Percentiles rank a stretch among this genome's conserved stretches.
These are phyloP conservation scores for Ceratocystiopsis sp. DNA, from an alignment of 2,329 filamentous ascomycete species.

Conservation along the genomic window DNA sequence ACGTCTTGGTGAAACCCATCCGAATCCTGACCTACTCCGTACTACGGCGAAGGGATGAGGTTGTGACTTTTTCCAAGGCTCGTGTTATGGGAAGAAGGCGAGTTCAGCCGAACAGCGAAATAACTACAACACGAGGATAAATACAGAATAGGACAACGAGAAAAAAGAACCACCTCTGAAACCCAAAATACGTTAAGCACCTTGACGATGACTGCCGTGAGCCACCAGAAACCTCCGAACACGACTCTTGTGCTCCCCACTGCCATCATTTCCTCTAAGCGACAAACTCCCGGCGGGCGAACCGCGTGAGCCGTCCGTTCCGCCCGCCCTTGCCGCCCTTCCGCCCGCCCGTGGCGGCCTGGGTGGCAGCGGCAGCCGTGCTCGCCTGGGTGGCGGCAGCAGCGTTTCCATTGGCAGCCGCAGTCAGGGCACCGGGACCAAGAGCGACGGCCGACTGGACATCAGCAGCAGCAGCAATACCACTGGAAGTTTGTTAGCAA, in stretches of 20 bases:
- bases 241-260: background rate
- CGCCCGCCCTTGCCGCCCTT: background rate
- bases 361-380: constrained; percentile 4
- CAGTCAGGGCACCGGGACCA: constrained; percentile 11
- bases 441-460: constrained; percentile 12
- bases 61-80: too few relatives aligned
- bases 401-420: background rate
- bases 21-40: too few relatives aligned
- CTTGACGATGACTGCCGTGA: too few relatives aligned
- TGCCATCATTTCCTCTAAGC: constrained; percentile 2
- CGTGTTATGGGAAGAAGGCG: too few relatives aligned
- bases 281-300: constrained; percentile 10
- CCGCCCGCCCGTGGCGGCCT: background rate
- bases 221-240: background rate
- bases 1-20: too few relatives aligned
- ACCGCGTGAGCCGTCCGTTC: constrained; percentile 9
- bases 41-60: too few relatives aligned
- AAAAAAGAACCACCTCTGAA: background rate
- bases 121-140: too few relatives aligned
- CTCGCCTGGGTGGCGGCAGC: constrained; percentile 2
- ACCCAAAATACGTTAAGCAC: background rate
- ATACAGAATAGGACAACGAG: background rate
- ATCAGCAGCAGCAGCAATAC: constrained; percentile 10
- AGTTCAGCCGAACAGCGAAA: too few relatives aligned
- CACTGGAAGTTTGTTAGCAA: constrained; percentile 1